Conservation (phyloP, 2,329 filamentous ascomycete species). For the Colletotrichum sublineola region DNA sequence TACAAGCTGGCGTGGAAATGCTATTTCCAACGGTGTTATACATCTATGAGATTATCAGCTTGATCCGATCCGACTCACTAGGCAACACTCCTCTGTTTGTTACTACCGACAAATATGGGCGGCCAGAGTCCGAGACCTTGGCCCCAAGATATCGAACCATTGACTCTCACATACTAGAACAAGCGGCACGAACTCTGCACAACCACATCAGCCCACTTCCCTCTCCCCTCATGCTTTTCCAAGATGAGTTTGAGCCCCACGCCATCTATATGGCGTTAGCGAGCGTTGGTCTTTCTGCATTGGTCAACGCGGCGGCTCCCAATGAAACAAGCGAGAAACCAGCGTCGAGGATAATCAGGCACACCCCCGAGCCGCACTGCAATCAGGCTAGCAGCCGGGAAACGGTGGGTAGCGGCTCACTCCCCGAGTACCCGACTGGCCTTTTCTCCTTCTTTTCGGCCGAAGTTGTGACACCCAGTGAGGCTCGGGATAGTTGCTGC, state of each 20-base stretch:
- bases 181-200: not conserved
- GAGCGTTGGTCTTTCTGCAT: slow-evolving; percentile 13
- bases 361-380: slow-evolving; percentile 13
- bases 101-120: not conserved
- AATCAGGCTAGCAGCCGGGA: slow-evolving; percentile 12
- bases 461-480: slow-evolving; percentile 30
- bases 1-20: not conserved
- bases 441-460: not conserved
- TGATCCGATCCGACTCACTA: not conserved
- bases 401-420: not conserved
- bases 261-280: slow-evolving; percentile 16
- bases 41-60: slow-evolving; percentile 8
- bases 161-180: not conserved
- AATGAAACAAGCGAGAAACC: slow-evolving; percentile 34
- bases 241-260: slow-evolving; percentile 27
- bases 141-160: slow-evolving; percentile 4
- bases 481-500: slow-evolving; percentile 22
- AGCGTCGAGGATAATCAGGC: slow-evolving; percentile 30
- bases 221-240: not conserved
- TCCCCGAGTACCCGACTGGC: slow-evolving; percentile 7
- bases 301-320: slow-evolving; percentile 21
- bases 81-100: not conserved
- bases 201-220: not conserved
- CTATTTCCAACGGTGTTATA: not conserved
- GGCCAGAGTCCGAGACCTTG: slow-evolving; percentile 20